Base-by-base conservation (phyloP, 805 yeast species). In the Wickerhamomyces ciferrii region DNA sequence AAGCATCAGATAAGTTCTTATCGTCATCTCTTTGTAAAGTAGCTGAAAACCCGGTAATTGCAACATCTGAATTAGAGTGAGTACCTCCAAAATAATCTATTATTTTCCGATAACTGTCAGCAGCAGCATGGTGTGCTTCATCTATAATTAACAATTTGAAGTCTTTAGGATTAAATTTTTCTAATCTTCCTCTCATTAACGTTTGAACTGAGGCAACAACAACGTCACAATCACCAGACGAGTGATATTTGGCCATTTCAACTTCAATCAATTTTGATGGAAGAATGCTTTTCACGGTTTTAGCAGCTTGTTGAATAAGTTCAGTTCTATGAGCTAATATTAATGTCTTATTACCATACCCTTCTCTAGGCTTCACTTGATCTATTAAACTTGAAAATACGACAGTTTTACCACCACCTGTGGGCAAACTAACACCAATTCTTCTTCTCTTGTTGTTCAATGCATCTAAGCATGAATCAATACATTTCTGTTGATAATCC, bases 331-430 rank as follows among this genome's bases (percentile, higher is more conserved):
- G 97, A 0, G 88, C 96, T 20, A 92, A 62, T 2, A 91, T 77
- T 53, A 91, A 63, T 0, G 71, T 56, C 46, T 70, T 66, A 29
- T 57, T 45, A 3, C 72, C 71, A 3, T 52, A 51, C 0, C 62
- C 61, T 0, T 53, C 44, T 4, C 49, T 39, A 0, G 75, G 72
- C 38, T 57, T 49, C 6, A 79, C 61, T 29, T 66, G 58, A 0
- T 78, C 74, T 3, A 85, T 75, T 38, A 84, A 53, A 51, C 75
- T 75, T 0, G 86, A 63, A 59, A 88, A 85, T 1, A 87, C 81
- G 13, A 89, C 88, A 0, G 97, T 91, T 56, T 91, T 91, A 5
- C 98, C 98, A 13, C 96, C 94, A 0, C 98, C 98, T 0, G 98
- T 92, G 14, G 97, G 96, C 35, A 91, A 63, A 25, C 89, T 84